Evolutionary conservation across 2,329 filamentous ascomycete genomes (phyloP).

Genomic region (Botryosphaeria agaves): DNA sequence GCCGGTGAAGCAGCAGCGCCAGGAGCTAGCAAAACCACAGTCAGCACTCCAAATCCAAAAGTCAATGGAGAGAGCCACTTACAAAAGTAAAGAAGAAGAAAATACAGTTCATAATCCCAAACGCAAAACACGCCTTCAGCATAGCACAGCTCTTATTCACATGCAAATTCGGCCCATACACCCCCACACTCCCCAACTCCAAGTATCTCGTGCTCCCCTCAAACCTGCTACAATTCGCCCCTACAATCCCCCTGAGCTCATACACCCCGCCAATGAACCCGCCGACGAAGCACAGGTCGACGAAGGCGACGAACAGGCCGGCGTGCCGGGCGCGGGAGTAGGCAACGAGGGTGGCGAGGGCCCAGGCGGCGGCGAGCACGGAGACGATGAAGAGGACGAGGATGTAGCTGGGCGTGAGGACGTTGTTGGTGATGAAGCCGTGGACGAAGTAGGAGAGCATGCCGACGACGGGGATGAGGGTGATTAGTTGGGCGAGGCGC

Average conservation of each 20-base stretch:
- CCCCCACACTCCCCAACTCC: constrained; percentile 44
- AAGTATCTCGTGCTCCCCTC: constrained; percentile 29
- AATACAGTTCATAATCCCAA: constrained; percentile 74
- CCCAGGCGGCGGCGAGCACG: constrained; percentile 43
- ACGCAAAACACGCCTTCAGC: constrained; percentile 79
- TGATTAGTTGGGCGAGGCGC: constrained; percentile 42
- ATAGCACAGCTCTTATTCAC: constrained; percentile 70
- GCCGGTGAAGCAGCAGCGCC: constrained; percentile 39
- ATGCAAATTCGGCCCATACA: constrained; percentile 30
- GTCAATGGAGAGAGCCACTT: constrained; percentile 11
- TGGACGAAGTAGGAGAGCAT: constrained; percentile 48
- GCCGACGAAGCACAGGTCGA: constrained; percentile 45
- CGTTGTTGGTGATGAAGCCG: constrained; percentile 36
- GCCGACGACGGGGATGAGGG: constrained; percentile 43
- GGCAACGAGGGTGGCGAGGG: constrained; percentile 40
- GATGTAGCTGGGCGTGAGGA: constrained; percentile 41
- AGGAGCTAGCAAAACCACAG: constrained; percentile 23
- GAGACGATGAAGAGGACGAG: constrained; percentile 48
- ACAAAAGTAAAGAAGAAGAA: constrained; percentile 66
- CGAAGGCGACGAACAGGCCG: constrained; percentile 39
- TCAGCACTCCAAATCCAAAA: constrained; percentile 1
- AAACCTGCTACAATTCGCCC: constrained; percentile 51
- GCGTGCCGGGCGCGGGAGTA: constrained; percentile 42
- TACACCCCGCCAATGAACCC: constrained; percentile 46
- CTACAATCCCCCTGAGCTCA: constrained; percentile 36